Base-by-base conservation (phyloP, 768 basidiomycete species). In the Scleroderma citrinum region DNA sequence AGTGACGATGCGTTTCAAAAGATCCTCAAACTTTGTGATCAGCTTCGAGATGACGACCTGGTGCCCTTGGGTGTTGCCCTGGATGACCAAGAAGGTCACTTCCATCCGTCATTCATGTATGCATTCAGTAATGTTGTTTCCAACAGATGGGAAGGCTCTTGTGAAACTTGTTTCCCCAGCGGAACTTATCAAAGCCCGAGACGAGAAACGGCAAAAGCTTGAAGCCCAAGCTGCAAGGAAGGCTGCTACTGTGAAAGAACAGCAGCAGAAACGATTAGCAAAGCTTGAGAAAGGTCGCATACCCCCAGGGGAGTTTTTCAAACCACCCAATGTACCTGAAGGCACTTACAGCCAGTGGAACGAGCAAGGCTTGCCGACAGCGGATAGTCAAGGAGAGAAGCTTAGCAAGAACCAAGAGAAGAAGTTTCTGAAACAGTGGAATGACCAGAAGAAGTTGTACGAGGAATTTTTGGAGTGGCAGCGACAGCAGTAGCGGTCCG, bases 41-140 rank as follows among this genome's bases (percentile, higher is more conserved):
- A 81, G 55, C 76, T 99, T 51, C 82, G 96, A 14, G 95, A 98
- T 62, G 73, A 78, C 30, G 94, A 96, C 60, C 72, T 97, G 37
- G 85, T 94, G 37, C 85, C 92, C n/a, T 74, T 98, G 44, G 96
- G 96, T 7, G 91, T 99, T 6, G 93, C 93, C 7, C 72, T 99
- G 30, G 96, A 98, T 63, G 96, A 99, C 71, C 91, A 92, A 71
- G 92, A 94, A 75, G 92, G 92, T 84, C 53, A 44, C 71, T 65
- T 30, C 26, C 3, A 36, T 37, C 37, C 38, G 30, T 32, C 44
- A 16, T 44, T 43, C 34, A 10, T 34, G 17, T 20, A 35, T 30
- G 20, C 26, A 17, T 17, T 50, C 20, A 23, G 8, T 47, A 14
- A 30, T 44, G 10, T 32, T 26, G 32, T 41, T 24, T 34, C 44